Evolutionary conservation across 139 green algal genomes (phyloP).

Genomic region (Nannochloris sp.): DNA sequence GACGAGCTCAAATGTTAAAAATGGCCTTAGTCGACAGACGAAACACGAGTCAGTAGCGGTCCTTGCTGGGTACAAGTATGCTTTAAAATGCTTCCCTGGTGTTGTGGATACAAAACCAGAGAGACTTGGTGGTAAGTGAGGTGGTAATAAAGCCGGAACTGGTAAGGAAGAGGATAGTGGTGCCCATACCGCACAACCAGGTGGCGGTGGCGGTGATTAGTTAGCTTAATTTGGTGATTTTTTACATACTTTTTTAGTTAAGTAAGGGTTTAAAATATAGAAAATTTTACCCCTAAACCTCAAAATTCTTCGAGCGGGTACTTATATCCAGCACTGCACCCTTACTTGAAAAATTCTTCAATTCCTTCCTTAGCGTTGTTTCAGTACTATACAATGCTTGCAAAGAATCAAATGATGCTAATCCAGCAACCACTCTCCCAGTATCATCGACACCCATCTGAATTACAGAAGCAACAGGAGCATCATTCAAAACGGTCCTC

Average conservation of each 20-base stretch:
- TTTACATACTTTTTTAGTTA: too few relatives aligned
- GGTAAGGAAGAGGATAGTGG: too few relatives aligned
- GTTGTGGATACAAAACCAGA: neutral
- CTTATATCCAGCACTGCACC: too few relatives aligned
- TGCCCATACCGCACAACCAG: too few relatives aligned
- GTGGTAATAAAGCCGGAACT: too few relatives aligned
- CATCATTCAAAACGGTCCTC: too few relatives aligned
- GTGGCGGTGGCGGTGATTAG: too few relatives aligned
- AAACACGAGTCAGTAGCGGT: neutral
- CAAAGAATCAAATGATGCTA: conserved; percentile 13
- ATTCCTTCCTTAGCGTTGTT: neutral
- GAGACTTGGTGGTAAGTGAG: neutral
- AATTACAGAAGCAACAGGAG: neutral
- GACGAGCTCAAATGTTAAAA: neutral
- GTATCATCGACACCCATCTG: conserved; percentile 15
- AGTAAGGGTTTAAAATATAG: too few relatives aligned
- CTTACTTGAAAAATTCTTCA: too few relatives aligned
- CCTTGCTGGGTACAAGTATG: neutral
- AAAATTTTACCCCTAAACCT: too few relatives aligned
- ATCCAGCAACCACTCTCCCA: conserved; percentile 15
- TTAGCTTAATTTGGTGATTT: too few relatives aligned
- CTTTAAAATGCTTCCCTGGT: conserved; percentile 7
- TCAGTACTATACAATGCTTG: conserved; percentile 12
- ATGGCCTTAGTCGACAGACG: neutral
- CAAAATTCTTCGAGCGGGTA: too few relatives aligned